These are phyloP conservation scores for Leishmania aethiopica DNA, from an alignment of 208 protist genomes.

Conservation along the genomic window DNA sequence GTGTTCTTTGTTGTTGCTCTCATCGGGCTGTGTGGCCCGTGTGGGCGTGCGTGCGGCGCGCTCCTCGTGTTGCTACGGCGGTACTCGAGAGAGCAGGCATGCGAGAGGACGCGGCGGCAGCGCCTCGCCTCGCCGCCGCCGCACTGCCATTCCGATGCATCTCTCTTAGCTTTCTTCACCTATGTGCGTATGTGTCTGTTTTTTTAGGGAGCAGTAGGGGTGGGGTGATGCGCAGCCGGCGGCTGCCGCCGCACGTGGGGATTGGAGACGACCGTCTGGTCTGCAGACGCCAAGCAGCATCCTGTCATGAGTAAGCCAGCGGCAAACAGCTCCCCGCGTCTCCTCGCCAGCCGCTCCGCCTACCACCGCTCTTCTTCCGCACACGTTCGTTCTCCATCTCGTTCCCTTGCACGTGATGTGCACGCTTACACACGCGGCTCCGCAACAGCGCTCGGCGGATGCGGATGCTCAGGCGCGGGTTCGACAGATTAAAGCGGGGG, in stretches of 20 bases:
- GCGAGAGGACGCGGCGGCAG: neutral
- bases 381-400: neutral
- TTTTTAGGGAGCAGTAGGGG: too few relatives aligned
- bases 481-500: neutral
- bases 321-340: neutral
- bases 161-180: neutral
- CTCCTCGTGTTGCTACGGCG: neutral
- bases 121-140: neutral
- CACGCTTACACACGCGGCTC: neutral
- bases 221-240: neutral
- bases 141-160: neutral
- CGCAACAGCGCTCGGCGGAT: neutral
- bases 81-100: neutral
- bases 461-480: too few relatives aligned
- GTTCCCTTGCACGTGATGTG: neutral
- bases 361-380: neutral
- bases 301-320: neutral
- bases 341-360: neutral
- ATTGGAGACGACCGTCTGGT: neutral
- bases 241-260: neutral
- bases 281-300: neutral
- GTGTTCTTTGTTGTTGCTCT: neutral
- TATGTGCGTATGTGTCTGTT: neutral
- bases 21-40: neutral
- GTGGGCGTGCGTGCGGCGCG: neutral